phyloP scores from a whole-genome alignment of 345 rosid species.

The Corchorus olitorius region DNA sequence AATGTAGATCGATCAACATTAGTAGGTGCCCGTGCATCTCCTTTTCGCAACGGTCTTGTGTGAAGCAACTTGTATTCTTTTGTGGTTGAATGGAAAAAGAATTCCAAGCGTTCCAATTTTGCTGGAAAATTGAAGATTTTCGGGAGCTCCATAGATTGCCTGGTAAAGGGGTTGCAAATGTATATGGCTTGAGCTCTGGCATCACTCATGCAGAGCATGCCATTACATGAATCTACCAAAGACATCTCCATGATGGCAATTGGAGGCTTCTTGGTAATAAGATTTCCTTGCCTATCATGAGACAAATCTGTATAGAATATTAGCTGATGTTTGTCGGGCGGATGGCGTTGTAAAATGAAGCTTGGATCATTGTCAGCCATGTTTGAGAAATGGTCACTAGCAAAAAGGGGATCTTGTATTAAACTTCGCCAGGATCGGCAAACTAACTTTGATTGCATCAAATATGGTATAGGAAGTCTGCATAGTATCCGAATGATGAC shows the following conservation, averaged over 20 bases:
- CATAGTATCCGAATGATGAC: constrained; percentile 55
- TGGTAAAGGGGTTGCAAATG: constrained; percentile 58
- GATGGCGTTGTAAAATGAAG: constrained; percentile 60
- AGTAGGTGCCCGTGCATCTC: background rate
- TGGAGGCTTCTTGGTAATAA: constrained; percentile 38
- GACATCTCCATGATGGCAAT: constrained; percentile 27
- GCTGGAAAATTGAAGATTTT: constrained; percentile 31
- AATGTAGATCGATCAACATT: constrained; percentile 26
- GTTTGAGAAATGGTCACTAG: constrained; percentile 22
- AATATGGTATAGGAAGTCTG: constrained; percentile 51
- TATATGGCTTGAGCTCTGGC: constrained; percentile 29
- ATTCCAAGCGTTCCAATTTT: constrained; percentile 51
- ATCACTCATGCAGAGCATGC: constrained; percentile 54
- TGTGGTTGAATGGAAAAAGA: constrained; percentile 45
- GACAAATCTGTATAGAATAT: constrained; percentile 48
- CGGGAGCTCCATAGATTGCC: constrained; percentile 37
- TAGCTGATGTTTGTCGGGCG: constrained; percentile 46
- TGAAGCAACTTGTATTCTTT: constrained; percentile 58
- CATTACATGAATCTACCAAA: constrained; percentile 55
- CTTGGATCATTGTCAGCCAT: constrained; percentile 31
- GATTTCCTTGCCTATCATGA: constrained; percentile 5
- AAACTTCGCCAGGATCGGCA: constrained; percentile 50
- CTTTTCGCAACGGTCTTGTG: constrained; percentile 25
- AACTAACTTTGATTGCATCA: constrained; percentile 51
- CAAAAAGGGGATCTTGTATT: constrained; percentile 39